These are phyloP conservation scores for Exophiala alcalophila DNA, from an alignment of 2,329 filamentous ascomycete species.

Conservation along the genomic window DNA sequence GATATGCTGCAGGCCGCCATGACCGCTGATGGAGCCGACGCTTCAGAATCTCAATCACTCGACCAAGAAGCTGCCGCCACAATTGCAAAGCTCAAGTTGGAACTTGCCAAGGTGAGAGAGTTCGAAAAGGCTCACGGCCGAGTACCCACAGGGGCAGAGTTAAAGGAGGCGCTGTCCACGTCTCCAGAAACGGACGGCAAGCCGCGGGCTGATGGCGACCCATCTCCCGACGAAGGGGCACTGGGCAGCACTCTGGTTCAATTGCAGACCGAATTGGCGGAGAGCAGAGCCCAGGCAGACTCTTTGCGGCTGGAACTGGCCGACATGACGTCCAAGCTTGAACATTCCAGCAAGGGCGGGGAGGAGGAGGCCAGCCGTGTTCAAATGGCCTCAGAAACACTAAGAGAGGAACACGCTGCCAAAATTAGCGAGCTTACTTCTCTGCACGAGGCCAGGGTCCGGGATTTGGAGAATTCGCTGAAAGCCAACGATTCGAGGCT, in stretches of 20 bases:
- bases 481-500: constrained; percentile 21
- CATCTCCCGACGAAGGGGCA: neutral
- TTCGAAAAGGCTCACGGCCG: constrained; percentile 29
- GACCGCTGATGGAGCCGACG: constrained; percentile 32
- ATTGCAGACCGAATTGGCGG: constrained; percentile 14
- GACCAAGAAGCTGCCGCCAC: constrained; percentile 28
- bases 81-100: constrained; percentile 31
- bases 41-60: constrained; percentile 29
- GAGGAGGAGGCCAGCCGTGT: constrained; percentile 41
- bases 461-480: constrained; percentile 13
- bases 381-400: constrained; percentile 36
- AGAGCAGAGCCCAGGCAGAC: constrained; percentile 20
- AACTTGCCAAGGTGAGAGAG: constrained; percentile 28
- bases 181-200: constrained; percentile 7
- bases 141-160: constrained; percentile 22
- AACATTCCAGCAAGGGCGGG: constrained; percentile 40
- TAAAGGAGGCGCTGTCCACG: constrained; percentile 23
- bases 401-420: constrained; percentile 26
- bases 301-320: constrained; percentile 32
- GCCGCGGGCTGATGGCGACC: constrained; percentile 2
- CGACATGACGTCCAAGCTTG: constrained; percentile 37
- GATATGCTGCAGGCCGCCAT: constrained; percentile 34
- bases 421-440: constrained; percentile 21
- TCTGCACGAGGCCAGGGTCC: constrained; percentile 23
- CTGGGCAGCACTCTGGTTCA: neutral